phyloP scores from a whole-genome alignment of 2,329 filamentous ascomycete genomes.

The Cladophialophora bantiana region DNA sequence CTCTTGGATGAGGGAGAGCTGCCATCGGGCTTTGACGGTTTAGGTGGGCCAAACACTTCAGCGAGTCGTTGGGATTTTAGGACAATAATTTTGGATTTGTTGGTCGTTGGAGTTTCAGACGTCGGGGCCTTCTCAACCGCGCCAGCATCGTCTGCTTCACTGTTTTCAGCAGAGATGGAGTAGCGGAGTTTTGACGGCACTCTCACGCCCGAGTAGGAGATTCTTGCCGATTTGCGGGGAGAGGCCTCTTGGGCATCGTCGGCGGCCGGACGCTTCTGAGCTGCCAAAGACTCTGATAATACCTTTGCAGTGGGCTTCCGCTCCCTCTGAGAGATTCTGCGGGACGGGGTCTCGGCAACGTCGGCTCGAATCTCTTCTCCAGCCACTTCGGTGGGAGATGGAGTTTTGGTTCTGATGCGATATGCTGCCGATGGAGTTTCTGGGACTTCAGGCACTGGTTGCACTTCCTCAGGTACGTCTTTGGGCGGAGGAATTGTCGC shows the following conservation, averaged over 20 bases:
- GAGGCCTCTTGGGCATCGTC: conserved; percentile 27
- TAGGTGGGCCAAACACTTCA: conserved; percentile 2
- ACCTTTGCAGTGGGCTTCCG: conserved; percentile 34
- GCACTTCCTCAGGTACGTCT: conserved; percentile 8
- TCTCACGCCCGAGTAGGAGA: conserved; percentile 27
- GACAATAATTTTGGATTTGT: conserved; percentile 28
- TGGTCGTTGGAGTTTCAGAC: background rate
- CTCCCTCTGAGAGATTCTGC: conserved; percentile 31
- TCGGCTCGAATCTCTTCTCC: background rate
- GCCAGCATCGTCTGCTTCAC: conserved; percentile 10
- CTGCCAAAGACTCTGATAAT: conserved; percentile 20
- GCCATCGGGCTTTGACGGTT: background rate
- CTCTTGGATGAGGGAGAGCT: conserved; percentile 2
- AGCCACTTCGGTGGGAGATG: background rate
- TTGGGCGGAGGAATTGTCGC: conserved; percentile 5
- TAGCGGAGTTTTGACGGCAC: conserved; percentile 34
- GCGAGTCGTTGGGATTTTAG: conserved; percentile 24
- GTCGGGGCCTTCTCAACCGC: conserved; percentile 10
- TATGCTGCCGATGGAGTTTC: conserved; percentile 1
- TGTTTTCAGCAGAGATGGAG: conserved; percentile 21
- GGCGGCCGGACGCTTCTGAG: conserved; percentile 31
- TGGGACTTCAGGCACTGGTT: background rate
- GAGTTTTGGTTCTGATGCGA: background rate
- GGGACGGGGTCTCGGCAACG: conserved; percentile 19
- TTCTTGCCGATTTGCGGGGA: conserved; percentile 28